Evolutionary conservation across 768 basidiomycete species (phyloP).

Genomic region (Mrakia gelida): DNA sequence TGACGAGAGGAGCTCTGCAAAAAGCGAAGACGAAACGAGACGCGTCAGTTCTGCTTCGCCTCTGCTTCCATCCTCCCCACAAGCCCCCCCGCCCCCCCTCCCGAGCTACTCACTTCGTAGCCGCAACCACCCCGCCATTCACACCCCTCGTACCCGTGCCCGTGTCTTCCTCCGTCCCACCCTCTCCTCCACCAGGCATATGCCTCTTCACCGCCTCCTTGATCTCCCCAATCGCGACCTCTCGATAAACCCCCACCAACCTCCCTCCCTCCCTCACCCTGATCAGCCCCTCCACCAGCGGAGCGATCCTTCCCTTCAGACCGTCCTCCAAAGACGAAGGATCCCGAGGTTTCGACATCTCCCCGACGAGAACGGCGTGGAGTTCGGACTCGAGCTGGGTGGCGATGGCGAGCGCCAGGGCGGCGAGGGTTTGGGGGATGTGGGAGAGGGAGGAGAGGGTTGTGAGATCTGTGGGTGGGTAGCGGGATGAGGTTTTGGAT

Average conservation of each 20-base stretch:
- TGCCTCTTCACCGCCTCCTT: constrained; percentile 57
- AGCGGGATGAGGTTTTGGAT: constrained; percentile 33
- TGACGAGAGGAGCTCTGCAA: constrained; percentile 51
- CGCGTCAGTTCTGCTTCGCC: not conserved
- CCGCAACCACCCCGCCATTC: not conserved
- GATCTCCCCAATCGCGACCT: constrained; percentile 61
- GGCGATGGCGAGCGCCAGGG: constrained; percentile 69
- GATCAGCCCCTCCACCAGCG: constrained; percentile 67
- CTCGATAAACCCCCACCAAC: constrained; percentile 45
- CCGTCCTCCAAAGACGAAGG: not conserved
- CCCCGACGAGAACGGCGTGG: constrained; percentile 62
- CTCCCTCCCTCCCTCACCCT: constrained; percentile 28
- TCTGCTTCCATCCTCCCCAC: not conserved
- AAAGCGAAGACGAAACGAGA: not conserved
- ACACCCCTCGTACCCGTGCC: not conserved
- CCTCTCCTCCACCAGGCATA: constrained; percentile 55
- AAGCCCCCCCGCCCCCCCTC: no score
- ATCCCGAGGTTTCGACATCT: constrained; percentile 47
- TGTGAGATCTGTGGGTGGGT: constrained; percentile 57
- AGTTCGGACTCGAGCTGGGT: constrained; percentile 71
- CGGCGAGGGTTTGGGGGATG: constrained; percentile 67
- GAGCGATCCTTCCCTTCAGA: constrained; percentile 50
- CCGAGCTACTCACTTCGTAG: not conserved
- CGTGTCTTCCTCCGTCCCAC: constrained; percentile 52
- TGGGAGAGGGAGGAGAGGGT: constrained; percentile 67